These are phyloP conservation scores for Populus davidiana DNA, from an alignment of 345 rosid species.

Conservation along the genomic window DNA sequence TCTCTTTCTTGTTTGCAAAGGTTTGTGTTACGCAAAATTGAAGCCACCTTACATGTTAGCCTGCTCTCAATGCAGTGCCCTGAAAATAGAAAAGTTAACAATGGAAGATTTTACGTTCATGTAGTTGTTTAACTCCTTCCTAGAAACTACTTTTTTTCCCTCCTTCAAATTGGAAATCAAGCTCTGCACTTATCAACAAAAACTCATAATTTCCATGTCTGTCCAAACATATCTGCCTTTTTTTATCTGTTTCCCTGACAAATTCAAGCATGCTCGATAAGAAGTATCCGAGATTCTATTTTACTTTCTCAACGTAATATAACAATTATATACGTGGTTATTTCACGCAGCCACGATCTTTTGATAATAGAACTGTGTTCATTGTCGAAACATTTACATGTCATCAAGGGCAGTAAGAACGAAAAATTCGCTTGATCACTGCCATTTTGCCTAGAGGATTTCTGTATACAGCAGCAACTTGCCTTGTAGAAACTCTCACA, in stretches of 20 bases:
- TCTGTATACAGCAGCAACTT: constrained; percentile 29
- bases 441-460: constrained; percentile 50
- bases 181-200: neutral
- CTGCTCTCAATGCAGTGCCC: neutral
- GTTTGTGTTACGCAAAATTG: constrained; percentile 16
- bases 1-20: constrained; percentile 23
- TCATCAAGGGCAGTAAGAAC: constrained; percentile 32
- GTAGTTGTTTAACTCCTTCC: neutral
- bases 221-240: neutral
- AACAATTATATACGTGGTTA: constrained; percentile 9
- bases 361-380: neutral
- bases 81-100: neutral
- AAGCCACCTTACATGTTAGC: constrained; percentile 8
- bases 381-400: neutral
- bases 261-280: neutral
- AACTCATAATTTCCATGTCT: neutral
- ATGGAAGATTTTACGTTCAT: neutral
- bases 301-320: neutral
- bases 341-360: neutral
- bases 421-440: constrained; percentile 47
- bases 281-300: neutral
- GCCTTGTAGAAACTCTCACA: constrained; percentile 27
- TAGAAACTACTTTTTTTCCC: neutral
- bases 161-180: neutral
- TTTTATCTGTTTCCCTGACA: neutral